A percentile compares a stretch with the other conserved stretches of the same genome.
Conservation (phyloP, 768 basidiomycete genomes). For the Basidioascus undulatus region DNA sequence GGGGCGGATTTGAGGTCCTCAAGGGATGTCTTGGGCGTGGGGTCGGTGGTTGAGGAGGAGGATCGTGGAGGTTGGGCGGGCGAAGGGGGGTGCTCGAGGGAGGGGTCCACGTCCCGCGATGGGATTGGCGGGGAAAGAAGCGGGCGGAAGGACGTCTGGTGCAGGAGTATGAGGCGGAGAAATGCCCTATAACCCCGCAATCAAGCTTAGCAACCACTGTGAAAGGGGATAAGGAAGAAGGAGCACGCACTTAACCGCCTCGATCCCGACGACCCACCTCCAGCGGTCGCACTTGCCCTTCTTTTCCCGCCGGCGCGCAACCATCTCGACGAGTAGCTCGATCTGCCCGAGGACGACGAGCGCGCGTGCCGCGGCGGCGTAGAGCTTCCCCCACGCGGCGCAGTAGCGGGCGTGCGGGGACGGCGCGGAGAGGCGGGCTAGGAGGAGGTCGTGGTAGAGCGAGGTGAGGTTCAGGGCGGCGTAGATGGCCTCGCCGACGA, state of each 20-base stretch:
- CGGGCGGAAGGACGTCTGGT: slow-evolving; percentile 43
- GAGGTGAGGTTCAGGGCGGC: slow-evolving; percentile 66
- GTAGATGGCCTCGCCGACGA: slow-evolving; percentile 83
- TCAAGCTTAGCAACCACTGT: slow-evolving; percentile 2
- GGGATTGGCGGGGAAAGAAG: slow-evolving; percentile 54
- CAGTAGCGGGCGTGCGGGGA: slow-evolving; percentile 63
- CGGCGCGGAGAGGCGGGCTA: slow-evolving; percentile 46
- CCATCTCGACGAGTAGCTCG: slow-evolving; percentile 78
- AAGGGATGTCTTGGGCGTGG: background rate
- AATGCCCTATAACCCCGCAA: slow-evolving; percentile 29
- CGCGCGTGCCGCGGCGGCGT: slow-evolving; percentile 40
- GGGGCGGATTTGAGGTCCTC: slow-evolving; percentile 23
- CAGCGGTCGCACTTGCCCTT: slow-evolving; percentile 39
- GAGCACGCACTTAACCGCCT: slow-evolving; percentile 54
- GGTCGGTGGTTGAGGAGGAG: slow-evolving; percentile 44
- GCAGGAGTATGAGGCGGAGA: slow-evolving; percentile 47
- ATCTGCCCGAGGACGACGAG: slow-evolving; percentile 57
- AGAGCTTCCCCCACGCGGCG: slow-evolving; percentile 42
- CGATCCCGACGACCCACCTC: slow-evolving; percentile 52
- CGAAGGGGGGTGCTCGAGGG: slow-evolving; percentile 32
- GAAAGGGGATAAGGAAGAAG: background rate
- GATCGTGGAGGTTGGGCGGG: slow-evolving; percentile 38
- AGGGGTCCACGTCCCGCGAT: slow-evolving; percentile 65
- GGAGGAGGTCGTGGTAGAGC: slow-evolving; percentile 87
- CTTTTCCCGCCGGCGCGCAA: slow-evolving; percentile 33